A percentile compares a stretch with the other conserved stretches of the same genome.
Conservation (phyloP, 1,139 yeast species). For the Pneumocystis jirovecii region DNA sequence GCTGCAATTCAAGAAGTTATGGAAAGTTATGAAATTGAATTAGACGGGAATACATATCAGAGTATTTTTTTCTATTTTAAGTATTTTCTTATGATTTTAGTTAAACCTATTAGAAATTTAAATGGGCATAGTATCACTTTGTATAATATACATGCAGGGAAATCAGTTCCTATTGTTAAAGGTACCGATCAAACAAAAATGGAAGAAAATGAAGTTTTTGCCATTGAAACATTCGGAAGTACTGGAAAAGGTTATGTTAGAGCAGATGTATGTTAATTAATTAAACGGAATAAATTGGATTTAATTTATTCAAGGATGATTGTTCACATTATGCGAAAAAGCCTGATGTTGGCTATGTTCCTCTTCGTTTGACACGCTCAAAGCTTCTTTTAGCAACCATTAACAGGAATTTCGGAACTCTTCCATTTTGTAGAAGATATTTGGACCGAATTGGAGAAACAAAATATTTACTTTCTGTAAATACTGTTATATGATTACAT, state of each 20-base stretch:
- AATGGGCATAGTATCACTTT: conserved; percentile 88
- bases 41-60: conserved; percentile 72
- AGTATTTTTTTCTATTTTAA: neutral
- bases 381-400: conserved; percentile 51
- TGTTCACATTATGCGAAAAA: conserved; percentile 75
- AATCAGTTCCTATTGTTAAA: conserved; percentile 88
- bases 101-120: conserved; percentile 78
- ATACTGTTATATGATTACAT: neutral
- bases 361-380: conserved; percentile 51
- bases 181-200: conserved; percentile 87
- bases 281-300: neutral
- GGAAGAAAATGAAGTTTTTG: conserved; percentile 98
- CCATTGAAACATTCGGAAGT: conserved; percentile 94
- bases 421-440: conserved; percentile 94
- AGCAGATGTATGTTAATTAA: conserved; percentile 27
- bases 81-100: conserved; percentile 15
- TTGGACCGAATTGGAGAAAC: conserved; percentile 86
- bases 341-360: conserved; percentile 33
- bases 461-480: conserved; percentile 64
- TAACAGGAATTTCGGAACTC: conserved; percentile 71
- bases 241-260: conserved; percentile 89
- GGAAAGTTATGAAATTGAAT: conserved; percentile 90
- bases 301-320: conserved; percentile 40
- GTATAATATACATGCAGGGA: conserved; percentile 80
- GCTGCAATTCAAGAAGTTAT: conserved; percentile 91